Evolutionary conservation across 2,329 filamentous ascomycete genomes (phyloP), one percentile per base, ranked within the genome.

Genomic region (Trichoderma koningii): DNA sequence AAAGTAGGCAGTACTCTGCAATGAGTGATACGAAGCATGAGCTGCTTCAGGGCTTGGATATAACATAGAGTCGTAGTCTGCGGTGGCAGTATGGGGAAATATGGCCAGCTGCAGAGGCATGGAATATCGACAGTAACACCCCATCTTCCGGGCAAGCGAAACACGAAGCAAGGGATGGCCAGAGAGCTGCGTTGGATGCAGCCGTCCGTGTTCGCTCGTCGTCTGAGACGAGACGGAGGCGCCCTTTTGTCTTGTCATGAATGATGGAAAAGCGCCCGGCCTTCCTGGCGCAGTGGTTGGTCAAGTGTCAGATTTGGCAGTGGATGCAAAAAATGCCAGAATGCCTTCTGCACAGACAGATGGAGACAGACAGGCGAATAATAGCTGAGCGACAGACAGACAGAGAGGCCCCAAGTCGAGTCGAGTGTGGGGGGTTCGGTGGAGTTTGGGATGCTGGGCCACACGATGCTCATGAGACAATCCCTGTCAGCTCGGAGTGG

Each of bases 401-500:
- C 30, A 23, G 28, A 34, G 30, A 34, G 30, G 34, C 28, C 34
- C 34, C n/a, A n/a, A n/a, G n/a, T n/a, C n/a, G 14, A 38, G 34
- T 38, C 10, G 34, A 38, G 34, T 55, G 50, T 52, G 50, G 50
- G 50, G 42, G 50, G 50, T 52, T 10, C 50, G 17, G 21, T 52
- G 30, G 48, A 30, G 26, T 26, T 28, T 10, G 30, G 5, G 50
- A 30, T 17, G 50, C 50, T 52, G 28, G 50, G 28, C 26, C 50
- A 15, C 26, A 30, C 50, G 50, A 52, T 52, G 50, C 26, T 38
- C 34, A 48, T 48, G 64, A 55, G 55, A 34, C 42, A 50, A 50
- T 30, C 61, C 65, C 34, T 59, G 65, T 51, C 55, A 23, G 53
- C 26, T 64, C 65, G 42, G 55, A 63, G 63, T 66, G 61, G 60